Conservation (phyloP, 495 filamentous ascomycete species). For the Trichoderma orchidacearum region DNA sequence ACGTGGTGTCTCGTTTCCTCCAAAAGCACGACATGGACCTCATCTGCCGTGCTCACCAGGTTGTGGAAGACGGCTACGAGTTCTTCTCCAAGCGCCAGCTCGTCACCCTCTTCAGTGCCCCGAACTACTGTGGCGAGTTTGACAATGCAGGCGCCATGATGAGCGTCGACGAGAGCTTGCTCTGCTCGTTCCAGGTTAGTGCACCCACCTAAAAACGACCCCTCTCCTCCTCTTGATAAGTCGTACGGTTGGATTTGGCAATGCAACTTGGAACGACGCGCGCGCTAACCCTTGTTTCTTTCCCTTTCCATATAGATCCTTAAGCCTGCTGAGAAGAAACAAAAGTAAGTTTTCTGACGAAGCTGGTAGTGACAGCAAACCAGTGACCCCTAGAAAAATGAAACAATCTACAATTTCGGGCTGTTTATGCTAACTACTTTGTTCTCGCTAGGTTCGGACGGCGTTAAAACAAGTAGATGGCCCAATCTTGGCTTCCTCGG, state of each 20-base stretch:
- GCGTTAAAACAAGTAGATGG: conserved; percentile 6
- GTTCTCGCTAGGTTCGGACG: conserved; percentile 91
- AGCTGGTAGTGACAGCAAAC: conserved; percentile 59
- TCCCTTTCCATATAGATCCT: conserved; percentile 54
- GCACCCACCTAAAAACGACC: neutral
- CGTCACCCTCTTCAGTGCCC: conserved; percentile 94
- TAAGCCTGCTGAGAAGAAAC: conserved; percentile 99
- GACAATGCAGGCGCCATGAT: conserved; percentile 99
- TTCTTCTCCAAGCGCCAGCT: conserved; percentile 99
- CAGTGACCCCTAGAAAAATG: conserved; percentile 85
- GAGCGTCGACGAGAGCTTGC: conserved; percentile 97
- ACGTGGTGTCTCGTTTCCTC: conserved; percentile 94
- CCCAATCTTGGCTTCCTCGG: neutral
- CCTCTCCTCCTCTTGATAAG: neutral
- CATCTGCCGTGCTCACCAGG: conserved; percentile 97
- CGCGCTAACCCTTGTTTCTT: conserved; percentile 7
- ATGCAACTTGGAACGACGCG: too few relatives aligned
- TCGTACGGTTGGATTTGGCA: too few relatives aligned
- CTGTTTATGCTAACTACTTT: conserved; percentile 62
- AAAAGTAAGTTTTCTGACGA: conserved; percentile 98
- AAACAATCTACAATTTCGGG: too few relatives aligned
- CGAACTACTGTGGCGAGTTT: conserved; percentile 99
- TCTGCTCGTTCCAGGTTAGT: conserved; percentile 97
- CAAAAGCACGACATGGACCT: conserved; percentile 99
- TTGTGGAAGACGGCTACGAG: conserved; percentile 97